Conservation (phyloP, 2,329 filamentous ascomycete genomes). For the Teratosphaeria zuluensis region DNA sequence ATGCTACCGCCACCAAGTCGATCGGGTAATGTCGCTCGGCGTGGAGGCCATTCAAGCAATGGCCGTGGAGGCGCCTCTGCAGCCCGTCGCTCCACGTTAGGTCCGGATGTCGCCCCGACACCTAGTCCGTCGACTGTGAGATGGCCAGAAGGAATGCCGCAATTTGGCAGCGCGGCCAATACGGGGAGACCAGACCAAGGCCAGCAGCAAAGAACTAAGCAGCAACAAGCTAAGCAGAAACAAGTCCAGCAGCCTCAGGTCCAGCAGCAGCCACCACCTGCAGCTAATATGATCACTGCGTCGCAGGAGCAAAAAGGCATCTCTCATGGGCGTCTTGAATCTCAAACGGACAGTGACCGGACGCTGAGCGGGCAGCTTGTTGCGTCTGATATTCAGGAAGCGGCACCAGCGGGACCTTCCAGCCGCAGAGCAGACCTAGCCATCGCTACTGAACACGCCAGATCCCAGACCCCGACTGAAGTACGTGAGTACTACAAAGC, state of each 20-base stretch:
- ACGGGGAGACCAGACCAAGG: neutral
- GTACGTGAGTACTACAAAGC: neutral
- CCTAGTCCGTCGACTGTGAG: neutral
- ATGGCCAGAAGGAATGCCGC: neutral
- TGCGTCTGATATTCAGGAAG: neutral
- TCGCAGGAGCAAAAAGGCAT: neutral
- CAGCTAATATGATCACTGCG: neutral
- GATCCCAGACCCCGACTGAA: neutral
- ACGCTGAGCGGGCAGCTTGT: neutral
- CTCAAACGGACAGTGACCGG: neutral
- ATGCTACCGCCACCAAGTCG: neutral
- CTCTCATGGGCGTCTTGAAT: neutral
- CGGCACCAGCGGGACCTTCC: neutral
- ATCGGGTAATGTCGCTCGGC: neutral
- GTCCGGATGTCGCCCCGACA: neutral
- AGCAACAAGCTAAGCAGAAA: neutral
- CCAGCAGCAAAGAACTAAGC: neutral
- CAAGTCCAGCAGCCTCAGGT: neutral
- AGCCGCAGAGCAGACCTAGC: neutral
- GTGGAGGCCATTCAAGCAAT: neutral
- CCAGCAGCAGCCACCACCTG: neutral
- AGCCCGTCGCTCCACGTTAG: neutral
- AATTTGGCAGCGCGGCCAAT: neutral
- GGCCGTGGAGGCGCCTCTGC: neutral
- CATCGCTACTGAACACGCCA: neutral